phyloP scores from a whole-genome alignment of 83 land plant species.

The Diphasiastrum complanatum region DNA sequence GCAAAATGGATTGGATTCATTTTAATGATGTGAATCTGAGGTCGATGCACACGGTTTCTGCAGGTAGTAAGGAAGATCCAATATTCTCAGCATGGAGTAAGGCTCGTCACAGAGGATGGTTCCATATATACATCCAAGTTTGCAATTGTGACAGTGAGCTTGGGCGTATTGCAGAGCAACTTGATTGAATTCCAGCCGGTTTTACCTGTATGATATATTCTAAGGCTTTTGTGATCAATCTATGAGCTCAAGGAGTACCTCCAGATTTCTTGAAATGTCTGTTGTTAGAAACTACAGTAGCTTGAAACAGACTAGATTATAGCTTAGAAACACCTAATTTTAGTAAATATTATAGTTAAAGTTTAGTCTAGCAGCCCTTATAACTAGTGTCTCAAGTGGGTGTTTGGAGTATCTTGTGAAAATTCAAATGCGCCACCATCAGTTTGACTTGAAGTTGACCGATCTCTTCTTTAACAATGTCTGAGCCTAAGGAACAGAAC shows the following conservation, averaged over 20 bases:
- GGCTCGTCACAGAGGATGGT: constrained; percentile 49
- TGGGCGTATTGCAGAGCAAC: constrained; percentile 56
- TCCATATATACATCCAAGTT: constrained; percentile 31
- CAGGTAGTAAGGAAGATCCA: constrained; percentile 48
- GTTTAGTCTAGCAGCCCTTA: too few relatives aligned
- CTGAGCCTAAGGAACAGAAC: too few relatives aligned
- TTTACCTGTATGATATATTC: constrained; percentile 55
- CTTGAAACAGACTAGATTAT: too few relatives aligned
- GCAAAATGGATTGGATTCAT: background rate
- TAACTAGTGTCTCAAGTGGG: too few relatives aligned
- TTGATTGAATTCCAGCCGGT: constrained; percentile 46
- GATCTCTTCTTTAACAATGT: too few relatives aligned
- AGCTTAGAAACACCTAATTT: background rate
- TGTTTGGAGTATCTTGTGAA: too few relatives aligned
- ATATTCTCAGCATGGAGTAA: constrained; percentile 25
- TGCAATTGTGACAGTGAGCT: constrained; percentile 51
- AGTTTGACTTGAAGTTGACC: too few relatives aligned
- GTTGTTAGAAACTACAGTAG: too few relatives aligned
- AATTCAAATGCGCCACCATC: too few relatives aligned
- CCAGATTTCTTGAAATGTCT: too few relatives aligned
- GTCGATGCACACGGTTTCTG: background rate
- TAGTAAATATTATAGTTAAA: background rate
- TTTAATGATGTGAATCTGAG: background rate
- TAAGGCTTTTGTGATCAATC: too few relatives aligned
- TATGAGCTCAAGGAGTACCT: too few relatives aligned